Percentiles rank a stretch among this genome's conserved stretches.
These are phyloP conservation scores for Herpotrichia juniperi DNA, from an alignment of 2,329 filamentous ascomycete genomes.

Conservation along the genomic window DNA sequence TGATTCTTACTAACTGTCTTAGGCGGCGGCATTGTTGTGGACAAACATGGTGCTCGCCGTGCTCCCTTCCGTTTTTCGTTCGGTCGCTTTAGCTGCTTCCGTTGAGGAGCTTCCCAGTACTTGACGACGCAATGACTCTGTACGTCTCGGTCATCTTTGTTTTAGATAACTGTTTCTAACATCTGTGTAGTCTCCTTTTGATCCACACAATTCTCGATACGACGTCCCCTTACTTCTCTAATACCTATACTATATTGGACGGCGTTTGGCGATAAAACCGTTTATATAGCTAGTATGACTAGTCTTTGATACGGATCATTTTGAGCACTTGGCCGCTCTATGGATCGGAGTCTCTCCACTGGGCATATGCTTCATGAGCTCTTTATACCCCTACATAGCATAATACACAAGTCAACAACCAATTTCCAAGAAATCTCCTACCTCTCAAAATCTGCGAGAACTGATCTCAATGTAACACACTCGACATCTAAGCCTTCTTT, in stretches of 20 bases:
- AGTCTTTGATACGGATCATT: not conserved
- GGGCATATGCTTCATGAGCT: slow-evolving; percentile 3
- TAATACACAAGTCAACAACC: slow-evolving; percentile 9
- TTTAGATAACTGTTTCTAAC: not conserved
- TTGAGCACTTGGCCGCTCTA: not conserved
- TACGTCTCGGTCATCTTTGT: slow-evolving; percentile 3
- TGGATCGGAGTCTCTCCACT: not conserved
- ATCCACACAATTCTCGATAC: not conserved
- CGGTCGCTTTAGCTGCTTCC: slow-evolving; percentile 61
- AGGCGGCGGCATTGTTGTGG: slow-evolving; percentile 59
- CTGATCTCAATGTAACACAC: no score
- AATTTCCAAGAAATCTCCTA: not conserved
- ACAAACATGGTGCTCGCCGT: slow-evolving; percentile 58
- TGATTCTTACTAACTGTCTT: slow-evolving; percentile 20
- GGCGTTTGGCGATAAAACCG: not conserved
- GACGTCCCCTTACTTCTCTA: not conserved
- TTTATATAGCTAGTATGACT: not conserved
- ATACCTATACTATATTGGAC: not conserved
- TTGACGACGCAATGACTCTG: slow-evolving; percentile 32
- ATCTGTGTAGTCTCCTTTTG: not conserved
- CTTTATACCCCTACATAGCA: slow-evolving; percentile 6
- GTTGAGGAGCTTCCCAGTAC: slow-evolving; percentile 40
- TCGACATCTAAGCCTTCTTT: no score
- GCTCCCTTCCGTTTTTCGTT: slow-evolving; percentile 59
- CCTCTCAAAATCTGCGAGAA: no score